Evolutionary conservation across 1,284 basidiomycete species (phyloP).

Genomic region (Irpex sp.): DNA sequence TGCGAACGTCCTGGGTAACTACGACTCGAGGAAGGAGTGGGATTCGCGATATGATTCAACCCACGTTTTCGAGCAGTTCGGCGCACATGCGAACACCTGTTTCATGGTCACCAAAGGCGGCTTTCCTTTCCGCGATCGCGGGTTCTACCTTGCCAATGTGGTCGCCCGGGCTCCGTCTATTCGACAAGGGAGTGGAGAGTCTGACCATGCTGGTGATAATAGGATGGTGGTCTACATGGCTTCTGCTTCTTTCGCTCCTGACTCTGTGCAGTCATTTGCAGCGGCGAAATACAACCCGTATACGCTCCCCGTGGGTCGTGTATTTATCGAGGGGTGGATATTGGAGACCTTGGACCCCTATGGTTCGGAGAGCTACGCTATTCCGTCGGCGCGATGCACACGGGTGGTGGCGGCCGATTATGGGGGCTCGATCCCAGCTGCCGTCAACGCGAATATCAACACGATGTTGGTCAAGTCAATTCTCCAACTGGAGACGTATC

Average conservation of each 20-base stretch:
- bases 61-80: constrained; percentile 76
- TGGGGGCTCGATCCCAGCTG: constrained; percentile 81
- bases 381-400: constrained; percentile 92
- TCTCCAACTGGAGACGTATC: constrained; percentile 65
- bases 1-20: constrained; percentile 67
- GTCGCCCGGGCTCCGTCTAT: constrained; percentile 55
- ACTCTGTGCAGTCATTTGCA: constrained; percentile 55
- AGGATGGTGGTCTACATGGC: constrained; percentile 72
- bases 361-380: constrained; percentile 90
- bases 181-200: constrained; percentile 25
- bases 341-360: constrained; percentile 97
- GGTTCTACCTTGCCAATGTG: constrained; percentile 79
- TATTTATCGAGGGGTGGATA: constrained; percentile 95
- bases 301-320: constrained; percentile 71
- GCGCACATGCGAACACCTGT: constrained; percentile 68
- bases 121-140: constrained; percentile 91
- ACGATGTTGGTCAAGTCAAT: constrained; percentile 68
- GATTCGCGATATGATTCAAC: constrained; percentile 80
- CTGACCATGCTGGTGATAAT: constrained; percentile 29
- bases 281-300: constrained; percentile 77
- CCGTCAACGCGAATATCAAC: constrained; percentile 89
- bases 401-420: constrained; percentile 89
- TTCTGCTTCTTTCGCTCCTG: constrained; percentile 71
- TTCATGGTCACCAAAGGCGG: constrained; percentile 72
- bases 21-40: constrained; percentile 77